Conservation (phyloP, 495 filamentous ascomycete species). For the Choiromyces venosus region DNA sequence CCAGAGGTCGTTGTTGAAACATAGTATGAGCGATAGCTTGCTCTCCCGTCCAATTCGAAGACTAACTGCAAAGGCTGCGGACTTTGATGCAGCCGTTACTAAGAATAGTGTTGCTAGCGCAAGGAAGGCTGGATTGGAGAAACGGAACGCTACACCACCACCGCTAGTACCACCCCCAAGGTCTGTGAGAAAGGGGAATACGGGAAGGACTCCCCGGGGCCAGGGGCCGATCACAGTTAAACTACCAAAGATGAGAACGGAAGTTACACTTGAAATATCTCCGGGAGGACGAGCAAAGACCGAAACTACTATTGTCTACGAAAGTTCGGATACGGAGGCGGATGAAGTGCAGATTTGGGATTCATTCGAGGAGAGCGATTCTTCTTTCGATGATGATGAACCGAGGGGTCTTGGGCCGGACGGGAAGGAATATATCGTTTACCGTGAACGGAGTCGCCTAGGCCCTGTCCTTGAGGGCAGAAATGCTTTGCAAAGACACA, state of each 20-base stretch:
- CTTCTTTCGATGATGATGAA: slow-evolving; percentile 38
- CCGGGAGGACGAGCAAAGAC: slow-evolving; percentile 40
- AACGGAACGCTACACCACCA: slow-evolving; percentile 19
- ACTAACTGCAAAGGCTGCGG: slow-evolving; percentile 31
- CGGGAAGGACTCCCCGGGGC: slow-evolving; percentile 8
- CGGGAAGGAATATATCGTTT: slow-evolving; percentile 37
- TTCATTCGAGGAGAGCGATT: slow-evolving; percentile 41
- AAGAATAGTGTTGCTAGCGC: slow-evolving; percentile 27
- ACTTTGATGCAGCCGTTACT: slow-evolving; percentile 38
- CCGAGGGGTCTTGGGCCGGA: slow-evolving; percentile 41
- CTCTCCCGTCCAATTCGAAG: slow-evolving; percentile 18
- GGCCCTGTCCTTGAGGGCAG: slow-evolving; percentile 21
- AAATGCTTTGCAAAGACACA: slow-evolving; percentile 14
- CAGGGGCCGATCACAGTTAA: slow-evolving; percentile 17
- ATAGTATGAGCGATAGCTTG: slow-evolving; percentile 34
- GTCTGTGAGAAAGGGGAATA: not conserved
- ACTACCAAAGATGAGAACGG: slow-evolving; percentile 22
- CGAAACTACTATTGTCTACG: slow-evolving; percentile 38
- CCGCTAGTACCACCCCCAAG: slow-evolving; percentile 14
- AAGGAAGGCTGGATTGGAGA: slow-evolving; percentile 13
- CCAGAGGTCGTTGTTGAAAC: slow-evolving; percentile 21
- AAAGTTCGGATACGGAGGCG: slow-evolving; percentile 27
- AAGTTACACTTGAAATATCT: slow-evolving; percentile 39
- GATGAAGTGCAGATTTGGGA: slow-evolving; percentile 31
- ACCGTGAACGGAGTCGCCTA: slow-evolving; percentile 31